phyloP scores from a whole-genome alignment of 805 yeast species.

The Ogataea chonburiensis region DNA sequence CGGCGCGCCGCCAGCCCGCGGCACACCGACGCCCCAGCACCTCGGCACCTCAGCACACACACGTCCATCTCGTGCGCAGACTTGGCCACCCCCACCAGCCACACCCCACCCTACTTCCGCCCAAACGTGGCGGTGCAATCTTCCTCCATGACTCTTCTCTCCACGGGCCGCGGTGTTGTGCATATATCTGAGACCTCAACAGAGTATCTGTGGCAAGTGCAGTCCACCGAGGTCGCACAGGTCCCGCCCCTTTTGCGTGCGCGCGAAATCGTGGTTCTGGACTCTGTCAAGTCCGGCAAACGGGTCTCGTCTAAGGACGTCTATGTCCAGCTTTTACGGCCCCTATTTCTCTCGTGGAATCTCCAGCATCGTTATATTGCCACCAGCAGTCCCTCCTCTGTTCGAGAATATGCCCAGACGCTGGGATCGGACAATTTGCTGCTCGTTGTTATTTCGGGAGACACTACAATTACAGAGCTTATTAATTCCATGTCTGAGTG shows the following conservation, averaged over 20 bases:
- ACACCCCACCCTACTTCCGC: too few relatives aligned
- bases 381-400: constrained; percentile 42
- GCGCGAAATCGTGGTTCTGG: constrained; percentile 35
- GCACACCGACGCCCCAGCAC: too few relatives aligned
- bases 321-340: constrained; percentile 43
- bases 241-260: constrained; percentile 3
- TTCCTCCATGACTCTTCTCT: constrained; percentile 6
- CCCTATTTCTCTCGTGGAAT: constrained; percentile 42
- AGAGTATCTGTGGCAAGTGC: constrained; percentile 3
- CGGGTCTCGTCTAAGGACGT: constrained; percentile 39
- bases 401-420: constrained; percentile 39
- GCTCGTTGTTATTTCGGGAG: constrained; percentile 74
- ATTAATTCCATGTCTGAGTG: constrained; percentile 44
- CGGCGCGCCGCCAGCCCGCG: too few relatives aligned
- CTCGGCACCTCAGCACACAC: too few relatives aligned
- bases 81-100: constrained; percentile 5
- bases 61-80: too few relatives aligned
- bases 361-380: constrained; percentile 38
- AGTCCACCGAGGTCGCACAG: background rate
- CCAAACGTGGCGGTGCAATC: too few relatives aligned
- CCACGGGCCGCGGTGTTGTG: constrained; percentile 7
- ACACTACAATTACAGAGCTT: constrained; percentile 79
- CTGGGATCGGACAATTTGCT: constrained; percentile 37
- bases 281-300: constrained; percentile 50
- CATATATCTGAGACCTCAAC: constrained; percentile 6